Base-by-base conservation (phyloP, 2,329 filamentous ascomycete species). In the Emmonsia crescens region DNA sequence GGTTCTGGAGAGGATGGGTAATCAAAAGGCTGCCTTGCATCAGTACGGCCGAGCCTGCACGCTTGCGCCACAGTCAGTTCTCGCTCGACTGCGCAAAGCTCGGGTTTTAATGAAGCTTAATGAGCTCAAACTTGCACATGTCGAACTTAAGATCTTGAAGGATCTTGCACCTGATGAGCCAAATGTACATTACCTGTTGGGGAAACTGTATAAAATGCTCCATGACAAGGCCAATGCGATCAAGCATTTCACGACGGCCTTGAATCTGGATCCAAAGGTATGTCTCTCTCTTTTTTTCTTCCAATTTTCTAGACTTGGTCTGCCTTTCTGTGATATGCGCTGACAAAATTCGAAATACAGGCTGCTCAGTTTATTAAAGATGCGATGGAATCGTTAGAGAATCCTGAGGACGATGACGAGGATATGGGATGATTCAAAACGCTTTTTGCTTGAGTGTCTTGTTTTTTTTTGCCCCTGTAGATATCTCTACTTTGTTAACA, bases 211-310 rank as follows among this genome's bases (percentile, higher is more conserved):
- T 73, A 86, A 86, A 73, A 80, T 79, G 67, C 67, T 85, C 62
- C 74, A 79, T 36, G 79, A 85, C 63, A 82, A 82, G 68, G 85
- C 86, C 64, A 82, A 86, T 68, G 92, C 94, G n/a, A 89, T 99
- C 63, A 87, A 88, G 63, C 91, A 96, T 74, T 96, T 96, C 73
- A 99, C 94, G 6, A 93, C 92, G 73, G 94, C 94, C 21, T 79
- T 97, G 71, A 96, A 96, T 75, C 78, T 99, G 70, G 94, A 99
- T 79, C 94, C 93, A 36, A 97, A 97, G 86, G 93, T 95, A 80
- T 72, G 81, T 73, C 21, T 9, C n/a, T 40, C 24, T 33, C 33
- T 54, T n/a, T 54, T 44, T 27, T 62, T 54, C 55, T 67, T 63
- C 66, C 16, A 24, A 31, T 44, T 21, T 57, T 40, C 16, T 56